These are phyloP conservation scores for Metschnikowia baotianmanensis DNA, from an alignment of 805 yeast species.

Conservation along the genomic window DNA sequence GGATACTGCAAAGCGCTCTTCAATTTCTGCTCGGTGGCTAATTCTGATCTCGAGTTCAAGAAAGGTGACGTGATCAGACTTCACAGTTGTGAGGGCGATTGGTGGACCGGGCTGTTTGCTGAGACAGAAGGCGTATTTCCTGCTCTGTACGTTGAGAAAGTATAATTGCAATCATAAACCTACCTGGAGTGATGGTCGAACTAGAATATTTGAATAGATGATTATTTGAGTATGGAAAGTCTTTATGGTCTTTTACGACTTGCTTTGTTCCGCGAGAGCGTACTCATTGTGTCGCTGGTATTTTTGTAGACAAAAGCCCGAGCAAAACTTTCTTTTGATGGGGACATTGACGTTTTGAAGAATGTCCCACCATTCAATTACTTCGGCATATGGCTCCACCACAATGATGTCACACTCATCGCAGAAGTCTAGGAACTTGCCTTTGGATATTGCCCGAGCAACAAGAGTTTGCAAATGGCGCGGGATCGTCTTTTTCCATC, in stretches of 20 bases:
- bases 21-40: conserved; percentile 33
- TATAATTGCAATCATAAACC: background rate
- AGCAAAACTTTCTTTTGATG: conserved; percentile 53
- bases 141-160: conserved; percentile 26
- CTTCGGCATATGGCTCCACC: conserved; percentile 57
- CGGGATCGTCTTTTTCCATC: conserved; percentile 53
- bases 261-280: background rate
- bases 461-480: conserved; percentile 44
- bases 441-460: conserved; percentile 53
- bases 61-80: conserved; percentile 45
- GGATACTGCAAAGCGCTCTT: conserved; percentile 39
- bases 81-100: conserved; percentile 27
- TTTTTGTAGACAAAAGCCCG: conserved; percentile 43
- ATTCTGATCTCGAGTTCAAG: conserved; percentile 43
- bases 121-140: conserved; percentile 36
- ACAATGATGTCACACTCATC: conserved; percentile 47
- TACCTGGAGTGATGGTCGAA: background rate
- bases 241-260: background rate
- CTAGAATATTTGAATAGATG: background rate
- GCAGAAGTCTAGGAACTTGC: conserved; percentile 50
- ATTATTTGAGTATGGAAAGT: background rate
- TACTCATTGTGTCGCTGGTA: conserved; percentile 18
- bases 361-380: conserved; percentile 67
- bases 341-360: conserved; percentile 50
- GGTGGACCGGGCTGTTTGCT: conserved; percentile 38